Base-by-base conservation (phyloP, 257 asterid genomes). In the Striga asiatica region DNA sequence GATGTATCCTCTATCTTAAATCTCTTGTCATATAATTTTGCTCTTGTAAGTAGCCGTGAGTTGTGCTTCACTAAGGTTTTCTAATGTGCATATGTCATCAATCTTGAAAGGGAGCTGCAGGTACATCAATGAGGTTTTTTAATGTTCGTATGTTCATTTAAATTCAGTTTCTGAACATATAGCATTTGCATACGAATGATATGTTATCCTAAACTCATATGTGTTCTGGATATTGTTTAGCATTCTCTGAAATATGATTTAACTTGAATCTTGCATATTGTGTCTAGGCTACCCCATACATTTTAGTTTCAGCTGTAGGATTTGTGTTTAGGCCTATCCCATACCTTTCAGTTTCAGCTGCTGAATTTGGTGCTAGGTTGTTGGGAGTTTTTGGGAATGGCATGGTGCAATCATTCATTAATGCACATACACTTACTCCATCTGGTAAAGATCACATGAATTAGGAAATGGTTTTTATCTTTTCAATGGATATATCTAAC, bases 361-460 rank as follows among this genome's bases (percentile, higher is more conserved):
- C 96, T 59, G 98, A 96, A 65, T 91, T 91, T 74, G 98, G 98
- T 66, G 98, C 98, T 60, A 84, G 80, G 87, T 72, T 91, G 81
- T 87, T 91, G 57, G 98, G 95, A 29, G 85, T 91, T 56, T 91
- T 91, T 67, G 92, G 92, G 47, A 91, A 91, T 72, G 98, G 98
- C 61, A 91, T 91, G 98, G 96, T 91, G 75, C 98, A 91, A 62
- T 91, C 98, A 14, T 91, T 91, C 62, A 84, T 91, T 60, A 61
- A 81, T 66, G 98, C 96, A 22, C 89, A 92, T 14, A 86, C 98
- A 21, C 88, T 91, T 65, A 62, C 75, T 60, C 95, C 98, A 25
- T 58, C 78, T 12, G 95, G 97, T 89, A 73, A 53, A 56, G 20
- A 58, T 42, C 37, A 47, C 27, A 57, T 62, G 24, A 60, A 41